Evolutionary conservation across 352 stramenopile species (phyloP), one percentile per base, ranked within the genome.

Genomic region (Blastocystis sp.): DNA sequence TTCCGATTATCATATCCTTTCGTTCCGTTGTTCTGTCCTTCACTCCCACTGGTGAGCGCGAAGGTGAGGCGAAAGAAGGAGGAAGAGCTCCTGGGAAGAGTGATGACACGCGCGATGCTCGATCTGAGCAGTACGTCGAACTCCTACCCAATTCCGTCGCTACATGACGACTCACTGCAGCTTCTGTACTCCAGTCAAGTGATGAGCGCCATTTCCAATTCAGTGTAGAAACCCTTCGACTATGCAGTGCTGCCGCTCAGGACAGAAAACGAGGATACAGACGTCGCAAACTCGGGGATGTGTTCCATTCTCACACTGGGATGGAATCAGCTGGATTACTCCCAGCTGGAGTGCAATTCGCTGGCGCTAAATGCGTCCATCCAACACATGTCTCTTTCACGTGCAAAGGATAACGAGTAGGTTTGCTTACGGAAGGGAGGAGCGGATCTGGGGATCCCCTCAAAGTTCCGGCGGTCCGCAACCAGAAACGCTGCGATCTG

Each of bases 101-200:
- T 59, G 14, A 69, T 84, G 19, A 14, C 24, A 1, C 74, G 74
- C 10, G n/a, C 52, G 0, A 14, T 70, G 2, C 59, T 84, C 24
- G 57, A 61, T 59, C 48, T 84, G 21, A 28, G 52, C 17, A 17
- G 24, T 17, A 54, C 57, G 0, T 54, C 54, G 1, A 38, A 19
- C 57, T 57, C 57, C 17, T 43, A 14, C n/a, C 3, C 48, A 10
- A 40, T 84, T 28, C 74, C 74, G 7, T 68, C 74, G 10, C 57
- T 63, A 28, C 45, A 69, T 38, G 74, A 84, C 38, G 64, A 74
- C 43, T 19, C 64, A 11, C 40, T 74, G 21, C 64, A 74, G 21
- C 34, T 74, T 24, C 34, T 74, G 10, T 42, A 74, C 28, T 34
- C 45, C 0, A 52, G 24, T 74, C 34, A 19, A 17, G 64, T 74